These are phyloP conservation scores for Xylaria sp. DNA, from an alignment of 2,329 filamentous ascomycete species.

Conservation along the genomic window DNA sequence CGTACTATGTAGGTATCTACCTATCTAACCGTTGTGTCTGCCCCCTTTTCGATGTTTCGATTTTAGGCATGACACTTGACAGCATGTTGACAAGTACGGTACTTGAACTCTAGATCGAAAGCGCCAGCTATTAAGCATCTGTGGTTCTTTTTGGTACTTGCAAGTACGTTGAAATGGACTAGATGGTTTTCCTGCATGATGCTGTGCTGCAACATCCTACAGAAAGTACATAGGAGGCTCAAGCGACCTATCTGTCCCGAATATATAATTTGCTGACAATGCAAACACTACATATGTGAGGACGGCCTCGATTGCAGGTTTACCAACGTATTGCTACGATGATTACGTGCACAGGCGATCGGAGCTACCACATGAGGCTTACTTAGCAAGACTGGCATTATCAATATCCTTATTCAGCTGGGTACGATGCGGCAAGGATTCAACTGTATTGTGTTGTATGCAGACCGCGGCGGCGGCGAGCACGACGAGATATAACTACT, in stretches of 20 bases:
- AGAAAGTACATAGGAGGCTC: background rate
- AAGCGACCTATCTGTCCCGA: constrained; percentile 1
- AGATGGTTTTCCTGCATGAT: constrained; percentile 10
- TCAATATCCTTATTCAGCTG: no score
- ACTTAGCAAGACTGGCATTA: background rate
- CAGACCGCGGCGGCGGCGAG: no score
- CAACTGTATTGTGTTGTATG: no score
- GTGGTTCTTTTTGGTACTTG: background rate
- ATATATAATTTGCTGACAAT: background rate
- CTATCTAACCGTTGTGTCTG: no score
- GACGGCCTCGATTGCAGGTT: background rate
- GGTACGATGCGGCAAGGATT: no score
- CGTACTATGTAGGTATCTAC: no score
- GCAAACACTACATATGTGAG: background rate
- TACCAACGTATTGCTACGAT: background rate
- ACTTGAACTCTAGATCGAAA: background rate
- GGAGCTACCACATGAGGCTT: background rate
- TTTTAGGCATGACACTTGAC: background rate
- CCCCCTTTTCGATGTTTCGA: no score
- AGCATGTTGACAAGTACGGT: background rate
- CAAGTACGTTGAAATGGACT: background rate
- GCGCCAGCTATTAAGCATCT: background rate
- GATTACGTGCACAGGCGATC: no score
- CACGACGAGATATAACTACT: background rate
- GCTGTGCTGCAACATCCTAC: constrained; percentile 17